These are phyloP conservation scores for Neurospora sp. DNA, from an alignment of 2,329 filamentous ascomycete genomes.

Conservation along the genomic window DNA sequence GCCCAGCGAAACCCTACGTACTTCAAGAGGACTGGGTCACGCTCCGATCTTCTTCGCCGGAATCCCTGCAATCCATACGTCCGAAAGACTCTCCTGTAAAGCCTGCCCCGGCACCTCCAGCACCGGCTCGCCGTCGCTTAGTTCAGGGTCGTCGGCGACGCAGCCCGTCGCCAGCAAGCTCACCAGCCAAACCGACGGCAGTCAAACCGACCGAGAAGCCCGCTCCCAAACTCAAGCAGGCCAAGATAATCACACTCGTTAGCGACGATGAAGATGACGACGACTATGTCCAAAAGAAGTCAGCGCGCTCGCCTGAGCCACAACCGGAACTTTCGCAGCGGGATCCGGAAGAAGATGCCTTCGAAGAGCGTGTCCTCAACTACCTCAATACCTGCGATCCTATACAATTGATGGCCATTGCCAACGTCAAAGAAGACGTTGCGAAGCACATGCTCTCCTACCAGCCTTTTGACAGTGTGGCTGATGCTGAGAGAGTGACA, in stretches of 20 bases:
- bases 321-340: constrained; percentile 6
- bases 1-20: constrained; percentile 8
- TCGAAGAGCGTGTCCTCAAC: constrained; percentile 46
- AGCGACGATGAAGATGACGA: constrained; percentile 33
- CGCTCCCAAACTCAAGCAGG: not conserved
- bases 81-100: not conserved
- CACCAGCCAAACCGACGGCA: constrained; percentile 5
- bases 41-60: constrained; percentile 6
- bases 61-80: constrained; percentile 10
- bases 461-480: constrained; percentile 62
- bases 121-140: constrained; percentile 14
- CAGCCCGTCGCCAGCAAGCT: constrained; percentile 9
- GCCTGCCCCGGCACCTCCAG: constrained; percentile 5
- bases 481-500: constrained; percentile 57
- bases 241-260: constrained; percentile 19
- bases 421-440: constrained; percentile 59
- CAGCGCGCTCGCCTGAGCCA: constrained; percentile 4
- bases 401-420: constrained; percentile 73
- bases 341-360: constrained; percentile 6
- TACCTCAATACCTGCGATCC: constrained; percentile 76
- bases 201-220: constrained; percentile 5
- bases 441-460: constrained; percentile 61
- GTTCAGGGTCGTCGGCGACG: constrained; percentile 16
- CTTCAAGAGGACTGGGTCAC: constrained; percentile 15
- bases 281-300: constrained; percentile 15